Conservation (phyloP, 257 asterid genomes). For the Anisodus tanguticus region DNA sequence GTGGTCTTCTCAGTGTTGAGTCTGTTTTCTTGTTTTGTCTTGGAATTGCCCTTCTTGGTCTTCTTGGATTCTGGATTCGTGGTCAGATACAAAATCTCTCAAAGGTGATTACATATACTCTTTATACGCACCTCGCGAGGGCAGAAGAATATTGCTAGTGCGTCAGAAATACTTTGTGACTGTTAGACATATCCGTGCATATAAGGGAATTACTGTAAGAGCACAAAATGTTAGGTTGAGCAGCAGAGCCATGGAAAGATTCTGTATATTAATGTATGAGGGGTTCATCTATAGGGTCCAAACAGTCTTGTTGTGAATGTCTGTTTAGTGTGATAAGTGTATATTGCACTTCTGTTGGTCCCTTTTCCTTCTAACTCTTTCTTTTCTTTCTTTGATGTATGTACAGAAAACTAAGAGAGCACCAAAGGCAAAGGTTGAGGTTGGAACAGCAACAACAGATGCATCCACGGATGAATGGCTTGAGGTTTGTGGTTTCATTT, state of each 20-base stretch:
- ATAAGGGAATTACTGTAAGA: background rate
- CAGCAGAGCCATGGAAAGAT: background rate
- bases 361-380: background rate
- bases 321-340: background rate
- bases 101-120: slow-evolving; percentile 58
- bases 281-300: background rate
- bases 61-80: slow-evolving; percentile 72
- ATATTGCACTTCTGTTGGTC: background rate
- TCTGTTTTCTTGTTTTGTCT: slow-evolving; percentile 90
- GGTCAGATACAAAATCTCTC: slow-evolving; percentile 70
- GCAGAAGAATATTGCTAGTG: background rate
- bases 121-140: background rate
- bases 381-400: background rate
- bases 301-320: background rate
- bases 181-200: background rate
- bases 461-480: slow-evolving; percentile 93
- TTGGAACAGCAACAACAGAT: slow-evolving; percentile 91
- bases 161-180: background rate
- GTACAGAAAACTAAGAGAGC: slow-evolving; percentile 88
- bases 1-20: slow-evolving; percentile 88
- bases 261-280: background rate
- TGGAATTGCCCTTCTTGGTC: slow-evolving; percentile 67
- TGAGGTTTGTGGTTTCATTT: slow-evolving; percentile 61
- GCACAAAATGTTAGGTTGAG: background rate
- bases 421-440: slow-evolving; percentile 79